Base-by-base conservation (phyloP, 768 basidiomycete genomes). In the Suillus clintonianus region DNA sequence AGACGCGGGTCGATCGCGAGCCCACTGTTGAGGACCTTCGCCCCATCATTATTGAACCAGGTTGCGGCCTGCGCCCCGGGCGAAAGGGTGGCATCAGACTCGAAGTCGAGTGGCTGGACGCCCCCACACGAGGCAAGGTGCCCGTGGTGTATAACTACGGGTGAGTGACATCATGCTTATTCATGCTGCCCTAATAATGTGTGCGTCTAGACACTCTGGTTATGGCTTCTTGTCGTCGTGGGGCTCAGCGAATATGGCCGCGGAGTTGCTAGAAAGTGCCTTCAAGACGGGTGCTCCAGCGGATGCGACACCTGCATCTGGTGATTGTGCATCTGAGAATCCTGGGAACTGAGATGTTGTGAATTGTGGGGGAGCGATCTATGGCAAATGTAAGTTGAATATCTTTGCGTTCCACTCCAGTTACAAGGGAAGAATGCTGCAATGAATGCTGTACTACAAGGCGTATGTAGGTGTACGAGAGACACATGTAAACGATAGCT, bases 71-170 rank as follows among this genome's bases (percentile, higher is more conserved):
- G 55, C 80, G 91, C 3, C 92, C 91, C 1, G 83, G 74, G 1
- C 78, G 92, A 60, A 86, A 84, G 47, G 89, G 86, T 19, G 90
- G 91, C 0, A 79, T 92, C 43, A 76, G 90, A 27, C 74, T 91
- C 2, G 87, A 85, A 42, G 72, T 73, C 0, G 83, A 83, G 41
- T 81, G 76, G 77, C 67, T 82, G n/a, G 75, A 76, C 13, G 68
- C 65, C 15, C 62, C 67, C 45, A 67, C 67, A 65, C 70, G 68
- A 17, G 65, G 60, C 30, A 76, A 68, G 62, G 73, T 86, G 17
- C 86, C 85, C 0, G 71, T 89, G 30, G 79, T 89, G 0, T 80
- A 86, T 67, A 88, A 91, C 70, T 88, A 90, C 67, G 88, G 89
- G 84, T 87, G 70, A 70, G 82, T 73, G 9, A 19, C 34, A 22